Evolutionary conservation across 2,329 filamentous ascomycete species (phyloP), one percentile per base, ranked within the genome.

Genomic region (Colletotrichum sp.): DNA sequence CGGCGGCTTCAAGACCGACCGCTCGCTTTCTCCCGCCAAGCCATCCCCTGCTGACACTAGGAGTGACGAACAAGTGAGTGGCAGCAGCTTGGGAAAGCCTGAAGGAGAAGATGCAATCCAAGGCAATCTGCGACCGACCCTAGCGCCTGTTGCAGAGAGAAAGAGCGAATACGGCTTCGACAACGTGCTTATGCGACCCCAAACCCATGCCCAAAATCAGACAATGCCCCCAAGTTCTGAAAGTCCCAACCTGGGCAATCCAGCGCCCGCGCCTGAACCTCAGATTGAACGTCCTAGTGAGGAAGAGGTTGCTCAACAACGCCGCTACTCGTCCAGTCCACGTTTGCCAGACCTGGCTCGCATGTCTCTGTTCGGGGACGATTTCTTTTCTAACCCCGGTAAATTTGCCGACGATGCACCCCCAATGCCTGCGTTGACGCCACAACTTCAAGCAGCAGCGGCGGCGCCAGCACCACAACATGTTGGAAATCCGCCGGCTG

Each of bases 91-190:
- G 18, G 69, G 34, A 18, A 55, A 68, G 44, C 28, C 10, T 18
- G 55, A 63, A 66, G 21, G 39, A 30, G 63, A 39, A 49, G 66
- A 39, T 12, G 24, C 69, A 59, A 28, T 10, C 76, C 75, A 63
- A 78, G 79, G 57, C 78, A 59, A 39, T 21, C 57, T 49, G 26
- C 36, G 57, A 28, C 24, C 68, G 9, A n/a, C 39, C 21, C 81
- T 92, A 60, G 87, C 91, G 67, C 85, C 91, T 3, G 90, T 93
- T 4, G 86, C 87, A 3, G 91, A 93, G 82, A 86, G 89, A 72
- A 92, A 89, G 83, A 91, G 89, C 83, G 91, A 92, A 80, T 90
- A 92, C 80, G 89, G 87, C 13, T 84, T 91, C 74, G 89, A 91
- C 12, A 86, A 88, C 24, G 64, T 86, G 44, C 78, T 82, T 32